Evolutionary conservation across 73 alveolate species (phyloP).

Genomic region (Paramecium pentaurelia): DNA sequence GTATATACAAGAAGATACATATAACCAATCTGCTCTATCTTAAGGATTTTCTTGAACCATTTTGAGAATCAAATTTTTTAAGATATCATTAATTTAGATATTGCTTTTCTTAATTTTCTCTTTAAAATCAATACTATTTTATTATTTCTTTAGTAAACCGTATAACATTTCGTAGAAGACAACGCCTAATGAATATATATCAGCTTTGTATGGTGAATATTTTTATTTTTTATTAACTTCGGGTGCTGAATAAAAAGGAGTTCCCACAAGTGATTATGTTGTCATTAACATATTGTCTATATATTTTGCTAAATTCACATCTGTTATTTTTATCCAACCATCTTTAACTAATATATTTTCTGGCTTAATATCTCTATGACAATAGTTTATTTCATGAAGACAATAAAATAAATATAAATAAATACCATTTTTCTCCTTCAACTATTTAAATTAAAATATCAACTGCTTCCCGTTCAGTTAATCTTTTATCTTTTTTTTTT

Average conservation of each 20-base stretch:
- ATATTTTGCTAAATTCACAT: not conserved
- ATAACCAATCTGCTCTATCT: not conserved
- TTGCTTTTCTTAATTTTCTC: not conserved
- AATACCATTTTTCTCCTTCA: not conserved
- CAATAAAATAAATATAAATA: not conserved
- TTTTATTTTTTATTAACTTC: not conserved
- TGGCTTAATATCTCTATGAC: not conserved
- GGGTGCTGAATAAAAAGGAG: not conserved
- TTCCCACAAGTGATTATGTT: not conserved
- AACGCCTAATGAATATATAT: constrained; percentile 69
- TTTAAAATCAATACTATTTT: not conserved
- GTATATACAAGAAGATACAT: not conserved
- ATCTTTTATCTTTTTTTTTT: not conserved
- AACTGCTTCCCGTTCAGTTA: not conserved
- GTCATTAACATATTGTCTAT: not conserved
- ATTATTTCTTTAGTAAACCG: not conserved
- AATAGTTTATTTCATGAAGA: not conserved
- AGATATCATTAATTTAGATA: not conserved
- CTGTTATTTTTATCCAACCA: not conserved
- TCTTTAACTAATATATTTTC: not conserved
- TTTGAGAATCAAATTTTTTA: not conserved
- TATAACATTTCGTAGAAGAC: constrained; percentile 64
- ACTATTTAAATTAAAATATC: not conserved
- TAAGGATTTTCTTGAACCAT: not conserved
- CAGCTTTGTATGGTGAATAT: constrained; percentile 49